phyloP scores from a whole-genome alignment of 192 early-diverging fungal genomes.

The Rhizophagus prolifer region DNA sequence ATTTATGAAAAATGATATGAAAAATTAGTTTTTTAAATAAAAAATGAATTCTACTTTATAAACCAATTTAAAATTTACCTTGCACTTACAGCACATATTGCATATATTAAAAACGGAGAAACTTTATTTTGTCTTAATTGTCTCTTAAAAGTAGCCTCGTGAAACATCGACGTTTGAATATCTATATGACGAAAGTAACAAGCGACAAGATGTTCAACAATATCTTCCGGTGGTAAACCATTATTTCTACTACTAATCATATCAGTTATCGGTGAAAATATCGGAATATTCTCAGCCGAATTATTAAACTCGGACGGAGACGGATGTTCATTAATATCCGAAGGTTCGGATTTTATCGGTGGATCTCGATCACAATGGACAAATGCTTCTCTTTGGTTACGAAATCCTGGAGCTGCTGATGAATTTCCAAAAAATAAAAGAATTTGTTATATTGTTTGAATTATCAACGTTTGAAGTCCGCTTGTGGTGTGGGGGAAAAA shows the following conservation, averaged over 20 bases:
- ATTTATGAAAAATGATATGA: background rate
- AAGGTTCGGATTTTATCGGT: background rate
- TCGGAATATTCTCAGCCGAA: background rate
- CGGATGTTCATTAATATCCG: background rate
- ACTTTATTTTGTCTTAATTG: conserved; percentile 44
- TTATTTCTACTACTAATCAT: background rate
- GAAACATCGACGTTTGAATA: conserved; percentile 48
- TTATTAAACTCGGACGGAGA: background rate
- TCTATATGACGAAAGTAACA: conserved; percentile 51
- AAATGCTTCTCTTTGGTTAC: background rate
- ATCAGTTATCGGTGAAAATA: too few relatives aligned
- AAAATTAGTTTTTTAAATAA: background rate
- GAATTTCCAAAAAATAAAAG: conserved; percentile 16
- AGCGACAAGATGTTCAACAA: conserved; percentile 50
- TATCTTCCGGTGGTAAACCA: conserved; percentile 40
- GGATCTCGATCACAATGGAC: background rate
- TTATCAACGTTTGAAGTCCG: background rate
- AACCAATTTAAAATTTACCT: conserved; percentile 33
- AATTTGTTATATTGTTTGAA: background rate
- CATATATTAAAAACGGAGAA: conserved; percentile 45
- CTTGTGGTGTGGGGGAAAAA: background rate
- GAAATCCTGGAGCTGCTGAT: conserved; percentile 16
- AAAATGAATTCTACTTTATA: background rate
- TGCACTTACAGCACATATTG: conserved; percentile 47
- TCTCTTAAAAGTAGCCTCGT: conserved; percentile 45